phyloP scores from a whole-genome alignment of 345 rosid species.

The Corymbia maculata region DNA sequence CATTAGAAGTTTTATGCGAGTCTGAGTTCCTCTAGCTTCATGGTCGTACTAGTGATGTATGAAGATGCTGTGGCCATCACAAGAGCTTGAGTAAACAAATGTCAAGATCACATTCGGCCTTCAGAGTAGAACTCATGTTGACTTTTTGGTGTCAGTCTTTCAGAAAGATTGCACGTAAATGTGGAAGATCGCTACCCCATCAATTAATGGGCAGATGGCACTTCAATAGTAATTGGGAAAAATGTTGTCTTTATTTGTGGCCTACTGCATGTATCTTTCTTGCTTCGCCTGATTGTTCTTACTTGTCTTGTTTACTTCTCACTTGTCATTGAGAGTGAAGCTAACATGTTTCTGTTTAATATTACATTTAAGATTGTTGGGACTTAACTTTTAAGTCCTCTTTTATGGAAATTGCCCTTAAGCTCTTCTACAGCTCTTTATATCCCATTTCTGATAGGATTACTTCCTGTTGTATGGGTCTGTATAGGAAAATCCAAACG shows the following conservation, averaged over 20 bases:
- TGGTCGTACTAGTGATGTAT: background rate
- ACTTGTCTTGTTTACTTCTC: background rate
- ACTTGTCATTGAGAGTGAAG: background rate
- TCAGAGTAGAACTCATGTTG: background rate
- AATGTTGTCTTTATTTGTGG: background rate
- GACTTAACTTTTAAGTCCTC: background rate
- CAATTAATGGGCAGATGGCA: background rate
- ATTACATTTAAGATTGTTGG: background rate
- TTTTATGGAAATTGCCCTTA: background rate
- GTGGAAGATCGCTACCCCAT: background rate
- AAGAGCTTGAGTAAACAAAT: background rate
- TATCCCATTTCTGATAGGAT: background rate
- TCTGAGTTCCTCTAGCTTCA: background rate
- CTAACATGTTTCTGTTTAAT: background rate
- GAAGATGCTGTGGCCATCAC: background rate
- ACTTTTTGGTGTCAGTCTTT: background rate
- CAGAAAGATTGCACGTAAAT: background rate
- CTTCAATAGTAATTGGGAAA: background rate
- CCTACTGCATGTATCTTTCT: background rate
- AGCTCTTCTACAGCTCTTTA: background rate
- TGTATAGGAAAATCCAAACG: constrained; percentile 41
- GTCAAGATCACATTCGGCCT: background rate
- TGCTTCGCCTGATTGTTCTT: background rate
- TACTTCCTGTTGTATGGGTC: background rate
- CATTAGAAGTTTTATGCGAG: background rate